Evolutionary conservation across 2,329 filamentous ascomycete genomes (phyloP), one percentile per base, ranked within the genome.

Genomic region (Fusarium concolor): DNA sequence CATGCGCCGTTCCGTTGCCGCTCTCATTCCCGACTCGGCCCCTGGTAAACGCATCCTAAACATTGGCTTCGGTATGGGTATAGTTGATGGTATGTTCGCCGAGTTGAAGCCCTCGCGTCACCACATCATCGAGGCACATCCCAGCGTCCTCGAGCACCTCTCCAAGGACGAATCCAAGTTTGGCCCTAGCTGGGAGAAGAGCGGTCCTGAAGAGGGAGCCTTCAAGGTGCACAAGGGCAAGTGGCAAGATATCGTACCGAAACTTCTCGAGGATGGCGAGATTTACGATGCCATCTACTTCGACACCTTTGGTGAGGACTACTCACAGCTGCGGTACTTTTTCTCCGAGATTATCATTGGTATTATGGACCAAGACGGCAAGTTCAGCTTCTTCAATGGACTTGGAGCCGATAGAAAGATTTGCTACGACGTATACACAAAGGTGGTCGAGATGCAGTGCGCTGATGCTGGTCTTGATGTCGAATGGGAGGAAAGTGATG

Each of bases 291-390:
- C 91, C 28, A 93, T 99, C 71, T 99, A 98, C 82, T 98, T 97
- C 75, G 96, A 99, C 76, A 99, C 96, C 0, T 98, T 98, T 78
- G 96, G 94, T 9, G 96, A 99, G 80, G 92, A 96, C 67, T 99
- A 98, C 79, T 84, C 85, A 3, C 92, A 95, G 77, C 87, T 98
- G 28, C 90, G 91, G 45, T 85, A 89, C 62, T 97, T 98, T 82
- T 97, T 98, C 77, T 90, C 87, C 4, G 96, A 98, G 77, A 89
- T 91, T 71, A 90, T 98, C 12, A 92, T 96, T 31, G 90, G 89
- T 0, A 79, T 98, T 54, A 82, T 99, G 44, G 90, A 92, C 70
- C 83, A 85, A 22, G 80, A 86, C 6, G 92, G 94, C 62, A 86
- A 90, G 10, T 97, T 96, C 76, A 90, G 94, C 68, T 96, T 95